A percentile compares a stretch with the other conserved stretches of the same genome.
These are phyloP conservation scores for Aureobasidium sp. DNA, from an alignment of 2,329 filamentous ascomycete species.

Conservation along the genomic window DNA sequence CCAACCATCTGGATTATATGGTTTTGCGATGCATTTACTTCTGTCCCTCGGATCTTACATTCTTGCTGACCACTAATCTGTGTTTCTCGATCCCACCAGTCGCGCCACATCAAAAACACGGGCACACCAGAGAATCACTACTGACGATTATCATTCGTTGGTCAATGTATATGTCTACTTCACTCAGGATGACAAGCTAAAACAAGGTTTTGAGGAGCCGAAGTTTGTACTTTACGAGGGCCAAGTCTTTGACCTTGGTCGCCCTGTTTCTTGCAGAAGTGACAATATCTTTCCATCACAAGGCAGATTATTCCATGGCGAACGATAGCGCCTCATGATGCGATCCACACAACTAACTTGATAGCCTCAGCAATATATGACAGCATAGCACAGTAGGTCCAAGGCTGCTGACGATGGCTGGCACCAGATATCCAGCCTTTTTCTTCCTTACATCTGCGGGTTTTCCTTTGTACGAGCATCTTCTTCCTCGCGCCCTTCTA, in stretches of 20 bases:
- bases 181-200: neutral
- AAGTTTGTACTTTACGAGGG: neutral
- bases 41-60: neutral
- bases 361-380: neutral
- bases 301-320: neutral
- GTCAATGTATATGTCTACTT: neutral
- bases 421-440: neutral
- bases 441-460: neutral
- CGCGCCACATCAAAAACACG: neutral
- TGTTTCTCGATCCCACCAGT: neutral
- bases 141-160: neutral
- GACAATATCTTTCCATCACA: neutral
- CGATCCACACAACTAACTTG: neutral
- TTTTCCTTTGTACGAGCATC: constrained; percentile 1
- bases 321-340: neutral
- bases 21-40: neutral
- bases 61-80: neutral
- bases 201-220: constrained; percentile 14
- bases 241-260: neutral
- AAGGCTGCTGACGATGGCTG: neutral
- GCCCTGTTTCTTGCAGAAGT: neutral
- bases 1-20: neutral
- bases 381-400: constrained; percentile 1
- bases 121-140: neutral
- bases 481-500: neutral